Percentiles rank a stretch among this genome's conserved stretches.
Evolutionary conservation across 352 stramenopile genomes (phyloP).

Genomic region (Aphanomyces euteiches): DNA sequence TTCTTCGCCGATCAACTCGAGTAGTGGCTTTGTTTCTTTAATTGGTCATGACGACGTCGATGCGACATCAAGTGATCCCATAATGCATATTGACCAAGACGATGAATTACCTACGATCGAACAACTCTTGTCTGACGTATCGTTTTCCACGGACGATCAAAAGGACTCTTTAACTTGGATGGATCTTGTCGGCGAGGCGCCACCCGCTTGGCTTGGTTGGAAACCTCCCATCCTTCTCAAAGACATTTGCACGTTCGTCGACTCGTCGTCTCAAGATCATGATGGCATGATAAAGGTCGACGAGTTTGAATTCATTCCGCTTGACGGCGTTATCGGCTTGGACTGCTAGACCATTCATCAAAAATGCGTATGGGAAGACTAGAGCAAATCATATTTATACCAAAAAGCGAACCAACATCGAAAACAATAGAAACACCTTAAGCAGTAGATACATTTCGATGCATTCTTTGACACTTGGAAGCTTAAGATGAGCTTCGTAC

Average conservation of each 20-base stretch:
- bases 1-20: neutral
- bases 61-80: neutral
- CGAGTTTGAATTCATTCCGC: conserved; percentile 5
- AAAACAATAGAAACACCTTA: too few relatives aligned
- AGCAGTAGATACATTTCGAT: too few relatives aligned
- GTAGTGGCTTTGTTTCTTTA: too few relatives aligned
- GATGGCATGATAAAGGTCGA: neutral
- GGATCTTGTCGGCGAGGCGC: neutral
- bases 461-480: too few relatives aligned
- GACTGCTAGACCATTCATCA: too few relatives aligned
- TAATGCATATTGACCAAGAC: too few relatives aligned
- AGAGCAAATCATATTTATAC: too few relatives aligned
- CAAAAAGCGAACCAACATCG: too few relatives aligned
- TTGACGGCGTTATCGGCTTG: neutral
- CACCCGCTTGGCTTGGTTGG: neutral
- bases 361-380: too few relatives aligned
- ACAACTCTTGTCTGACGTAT: neutral
- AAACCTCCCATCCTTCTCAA: neutral
- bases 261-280: neutral
- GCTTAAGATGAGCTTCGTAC: too few relatives aligned
- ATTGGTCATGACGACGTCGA: neutral
- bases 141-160: neutral
- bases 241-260: conserved; percentile 2
- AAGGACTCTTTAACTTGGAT: conserved; percentile 1
- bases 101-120: neutral